Evolutionary conservation across 768 basidiomycete species (phyloP), one percentile per base, ranked within the genome.

Genomic region (Sporobolomyces pararoseus): DNA sequence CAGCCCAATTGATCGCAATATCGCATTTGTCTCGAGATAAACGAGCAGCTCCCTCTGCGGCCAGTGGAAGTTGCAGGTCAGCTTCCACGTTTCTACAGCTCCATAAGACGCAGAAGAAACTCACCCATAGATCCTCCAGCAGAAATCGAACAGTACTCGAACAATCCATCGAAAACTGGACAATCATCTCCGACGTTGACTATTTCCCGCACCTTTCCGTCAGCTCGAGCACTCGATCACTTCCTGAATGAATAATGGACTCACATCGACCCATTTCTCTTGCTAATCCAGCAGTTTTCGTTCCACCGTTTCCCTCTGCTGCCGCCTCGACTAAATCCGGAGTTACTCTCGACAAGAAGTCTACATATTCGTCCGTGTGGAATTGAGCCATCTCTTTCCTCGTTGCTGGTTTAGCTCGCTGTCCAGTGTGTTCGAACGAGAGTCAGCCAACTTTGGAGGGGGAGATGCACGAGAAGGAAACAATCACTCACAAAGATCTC

Each of bases 341-440:
- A 1, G 89, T 91, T 75, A 98, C 95, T 75, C 89, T 86, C 78
- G 87, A 89, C 59, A 98, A 84, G 80, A 99, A 98, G 76, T 98
- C 96, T 67, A 98, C 90, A 79, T 98, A 99, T 83, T 98, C 96
- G 80, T 99, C 95, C 6, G 95, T 94, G 80, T 98, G 95, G 78
- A 98, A 99, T 78, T 99, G 82, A 25, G 96, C 95, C 96, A 99
- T 98, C 80, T 99, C 96, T 69, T 96, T 89, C 81, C 96, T 96
- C 4, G 96, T 99, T 12, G 96, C 96, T 9, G 96, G 96, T 84
- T 99, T 99, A 6, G 96, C 96, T 69, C 96, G 87, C 96, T 99
- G 32, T 27, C 9, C 7, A 27, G 23, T 21, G 31, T 16, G 17
- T 31, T 29, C 19, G 7, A 57, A 35, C 37, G 9, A 29, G 19